Evolutionary conservation across 768 basidiomycete species (phyloP).

Genomic region (Termitomyces bulborhizus): DNA sequence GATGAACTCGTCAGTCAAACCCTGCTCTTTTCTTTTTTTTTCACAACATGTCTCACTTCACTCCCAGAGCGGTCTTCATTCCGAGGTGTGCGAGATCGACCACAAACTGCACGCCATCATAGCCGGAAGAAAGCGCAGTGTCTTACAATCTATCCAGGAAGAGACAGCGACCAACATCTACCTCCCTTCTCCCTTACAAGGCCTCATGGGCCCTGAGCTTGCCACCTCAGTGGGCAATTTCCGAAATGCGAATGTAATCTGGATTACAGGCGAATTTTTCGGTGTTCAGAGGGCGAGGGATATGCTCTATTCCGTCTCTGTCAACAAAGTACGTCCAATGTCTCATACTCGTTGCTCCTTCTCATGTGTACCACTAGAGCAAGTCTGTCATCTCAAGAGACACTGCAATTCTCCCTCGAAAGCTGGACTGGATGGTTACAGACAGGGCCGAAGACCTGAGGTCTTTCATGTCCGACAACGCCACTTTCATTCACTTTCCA

Average conservation of each 20-base stretch:
- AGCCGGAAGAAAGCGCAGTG: conserved; percentile 80
- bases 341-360: not conserved
- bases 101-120: conserved; percentile 90
- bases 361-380: conserved; percentile 41
- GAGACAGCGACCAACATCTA: conserved; percentile 98
- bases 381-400: conserved; percentile 89
- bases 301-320: conserved; percentile 86
- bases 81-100: conserved; percentile 90
- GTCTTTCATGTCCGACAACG: conserved; percentile 92
- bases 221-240: conserved; percentile 33
- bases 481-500: conserved; percentile 92
- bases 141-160: conserved; percentile 90
- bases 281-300: conserved; percentile 92
- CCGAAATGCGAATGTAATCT: conserved; percentile 74
- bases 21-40: not conserved
- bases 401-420: conserved; percentile 90
- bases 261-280: conserved; percentile 98
- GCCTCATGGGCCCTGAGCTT: conserved; percentile 68
- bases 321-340: conserved; percentile 62
- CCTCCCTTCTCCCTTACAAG: conserved; percentile 85
- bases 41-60: conserved; percentile 10
- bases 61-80: conserved; percentile 78
- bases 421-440: conserved; percentile 98
- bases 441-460: conserved; percentile 92
- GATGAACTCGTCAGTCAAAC: conserved; percentile 77